Conservation (phyloP, 345 rosid species). For the Gossypium australe region DNA sequence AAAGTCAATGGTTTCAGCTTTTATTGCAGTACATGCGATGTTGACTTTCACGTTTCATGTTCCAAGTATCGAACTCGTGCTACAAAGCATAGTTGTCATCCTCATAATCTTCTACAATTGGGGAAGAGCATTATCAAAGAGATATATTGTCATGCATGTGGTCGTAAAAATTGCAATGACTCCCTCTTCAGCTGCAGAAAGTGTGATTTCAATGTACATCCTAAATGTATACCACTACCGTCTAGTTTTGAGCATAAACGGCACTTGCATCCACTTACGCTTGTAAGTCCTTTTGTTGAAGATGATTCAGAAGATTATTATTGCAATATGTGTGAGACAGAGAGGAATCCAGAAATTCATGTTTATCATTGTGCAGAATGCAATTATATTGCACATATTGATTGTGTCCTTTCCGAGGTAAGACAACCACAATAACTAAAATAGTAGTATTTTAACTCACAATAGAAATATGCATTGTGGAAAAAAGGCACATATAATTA, state of each 20-base stretch:
- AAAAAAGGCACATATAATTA: too few relatives aligned
- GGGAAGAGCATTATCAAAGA: not conserved
- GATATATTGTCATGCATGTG: not conserved
- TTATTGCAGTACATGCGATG: not conserved
- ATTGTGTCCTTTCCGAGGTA: not conserved
- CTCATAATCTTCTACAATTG: not conserved
- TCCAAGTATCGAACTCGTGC: not conserved
- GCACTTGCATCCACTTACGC: constrained; percentile 1
- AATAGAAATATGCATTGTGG: too few relatives aligned
- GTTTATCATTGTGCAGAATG: not conserved
- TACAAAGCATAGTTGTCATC: not conserved
- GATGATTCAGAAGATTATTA: not conserved
- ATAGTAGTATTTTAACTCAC: not conserved
- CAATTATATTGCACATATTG: not conserved
- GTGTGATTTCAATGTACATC: not conserved
- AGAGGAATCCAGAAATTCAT: not conserved
- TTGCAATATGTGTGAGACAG: not conserved
- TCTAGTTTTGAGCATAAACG: not conserved
- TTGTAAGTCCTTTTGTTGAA: not conserved
- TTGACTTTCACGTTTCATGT: not conserved
- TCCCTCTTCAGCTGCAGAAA: not conserved
- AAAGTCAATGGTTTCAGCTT: not conserved
- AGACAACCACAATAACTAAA: not conserved
- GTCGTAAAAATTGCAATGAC: not conserved
- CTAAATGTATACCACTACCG: not conserved